phyloP scores from a whole-genome alignment of 495 filamentous ascomycete species.

The Penicillium subrubescens region DNA sequence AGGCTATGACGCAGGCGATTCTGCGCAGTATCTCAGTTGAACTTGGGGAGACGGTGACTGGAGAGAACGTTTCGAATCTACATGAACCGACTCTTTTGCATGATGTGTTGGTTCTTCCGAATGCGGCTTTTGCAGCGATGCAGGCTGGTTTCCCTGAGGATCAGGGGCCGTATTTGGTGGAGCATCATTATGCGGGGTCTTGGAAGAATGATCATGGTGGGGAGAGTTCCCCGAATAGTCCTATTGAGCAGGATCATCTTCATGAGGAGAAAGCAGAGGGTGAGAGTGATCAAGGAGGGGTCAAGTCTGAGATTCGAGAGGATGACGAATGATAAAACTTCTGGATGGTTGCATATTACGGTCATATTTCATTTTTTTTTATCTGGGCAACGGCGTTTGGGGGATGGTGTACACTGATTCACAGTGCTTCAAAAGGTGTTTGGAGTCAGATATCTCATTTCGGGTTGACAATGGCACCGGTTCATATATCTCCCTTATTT shows the following conservation, averaged over 20 bases:
- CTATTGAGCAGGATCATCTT: background rate
- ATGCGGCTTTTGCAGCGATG: conserved; percentile 29
- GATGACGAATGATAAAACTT: background rate
- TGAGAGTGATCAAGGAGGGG: background rate
- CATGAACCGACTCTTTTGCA: conserved; percentile 23
- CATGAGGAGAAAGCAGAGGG: background rate
- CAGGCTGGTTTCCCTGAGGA: conserved; percentile 20
- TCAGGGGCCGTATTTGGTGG: conserved; percentile 26
- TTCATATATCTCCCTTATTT: too few relatives aligned
- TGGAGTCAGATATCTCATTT: background rate
- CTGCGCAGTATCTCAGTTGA: conserved; percentile 14
- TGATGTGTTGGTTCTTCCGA: conserved; percentile 32
- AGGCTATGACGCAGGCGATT: conserved; percentile 18
- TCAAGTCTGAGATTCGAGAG: background rate
- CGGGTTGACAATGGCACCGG: too few relatives aligned
- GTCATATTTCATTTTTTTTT: background rate
- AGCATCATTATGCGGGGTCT: conserved; percentile 35
- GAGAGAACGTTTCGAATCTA: conserved; percentile 24
- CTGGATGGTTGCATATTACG: background rate
- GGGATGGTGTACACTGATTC: background rate
- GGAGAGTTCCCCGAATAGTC: background rate
- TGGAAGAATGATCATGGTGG: conserved; percentile 31
- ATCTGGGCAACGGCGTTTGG: background rate
- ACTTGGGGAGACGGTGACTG: conserved; percentile 19
- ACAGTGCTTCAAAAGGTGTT: background rate